A percentile compares a stretch with the other conserved stretches of the same genome.
These are phyloP conservation scores for Nematocida homosporus DNA, from an alignment of 371 early-diverging fungal species.

Conservation along the genomic window DNA sequence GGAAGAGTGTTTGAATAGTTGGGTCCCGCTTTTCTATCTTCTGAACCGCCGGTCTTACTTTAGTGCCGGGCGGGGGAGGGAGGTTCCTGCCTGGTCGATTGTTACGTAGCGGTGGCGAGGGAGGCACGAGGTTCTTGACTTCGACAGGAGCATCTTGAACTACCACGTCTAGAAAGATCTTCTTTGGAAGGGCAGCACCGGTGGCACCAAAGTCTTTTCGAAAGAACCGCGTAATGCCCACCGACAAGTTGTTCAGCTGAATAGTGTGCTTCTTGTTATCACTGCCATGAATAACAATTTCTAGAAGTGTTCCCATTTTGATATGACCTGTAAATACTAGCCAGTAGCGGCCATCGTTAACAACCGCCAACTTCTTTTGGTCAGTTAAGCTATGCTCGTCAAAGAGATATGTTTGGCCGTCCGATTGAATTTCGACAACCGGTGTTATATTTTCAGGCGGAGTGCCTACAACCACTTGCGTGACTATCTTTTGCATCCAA, in stretches of 20 bases:
- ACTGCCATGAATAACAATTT: background rate
- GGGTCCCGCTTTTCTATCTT: background rate
- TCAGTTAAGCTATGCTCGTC: background rate
- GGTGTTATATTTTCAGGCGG: slow-evolving; percentile 19
- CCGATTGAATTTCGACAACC: background rate
- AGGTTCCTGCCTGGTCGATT: background rate
- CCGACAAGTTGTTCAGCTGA: background rate
- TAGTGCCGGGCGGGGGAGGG: slow-evolving; percentile 27
- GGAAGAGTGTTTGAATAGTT: background rate
- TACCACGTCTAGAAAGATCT: slow-evolving; percentile 40
- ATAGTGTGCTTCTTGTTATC: background rate
- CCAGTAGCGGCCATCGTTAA: slow-evolving; percentile 38
- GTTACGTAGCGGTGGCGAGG: background rate
- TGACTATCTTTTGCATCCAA: slow-evolving; percentile 22
- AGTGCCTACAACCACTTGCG: slow-evolving; percentile 36
- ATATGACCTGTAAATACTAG: slow-evolving; percentile 35
- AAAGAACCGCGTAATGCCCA: slow-evolving; percentile 36
- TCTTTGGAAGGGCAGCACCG: slow-evolving; percentile 1
- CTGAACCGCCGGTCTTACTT: background rate
- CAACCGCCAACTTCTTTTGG: slow-evolving; percentile 17
- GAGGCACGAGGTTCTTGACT: background rate
- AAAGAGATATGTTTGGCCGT: background rate
- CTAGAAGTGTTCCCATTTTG: background rate
- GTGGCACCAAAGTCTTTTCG: slow-evolving; percentile 18
- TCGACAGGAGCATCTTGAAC: slow-evolving; percentile 3